phyloP scores from a whole-genome alignment of 2,329 filamentous ascomycete genomes.

The Verticillium dahliae region DNA sequence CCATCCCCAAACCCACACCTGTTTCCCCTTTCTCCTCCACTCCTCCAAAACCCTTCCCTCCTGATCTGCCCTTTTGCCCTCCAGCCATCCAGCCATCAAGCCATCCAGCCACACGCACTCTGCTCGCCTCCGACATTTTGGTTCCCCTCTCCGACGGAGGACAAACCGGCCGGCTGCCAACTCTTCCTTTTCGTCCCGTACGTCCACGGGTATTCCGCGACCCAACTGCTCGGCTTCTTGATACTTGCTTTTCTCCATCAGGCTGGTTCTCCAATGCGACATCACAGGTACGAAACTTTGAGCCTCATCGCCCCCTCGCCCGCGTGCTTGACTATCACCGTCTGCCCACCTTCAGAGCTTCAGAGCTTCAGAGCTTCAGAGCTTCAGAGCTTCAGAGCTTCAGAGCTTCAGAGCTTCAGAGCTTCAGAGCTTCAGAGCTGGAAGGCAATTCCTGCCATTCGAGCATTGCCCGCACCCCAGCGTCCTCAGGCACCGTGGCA shows the following conservation, averaged over 20 bases:
- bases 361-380: too few species aligned
- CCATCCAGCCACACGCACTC: neutral
- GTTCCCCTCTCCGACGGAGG: neutral
- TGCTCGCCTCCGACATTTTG: neutral
- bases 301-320: neutral
- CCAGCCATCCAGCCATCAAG: neutral
- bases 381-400: neutral
- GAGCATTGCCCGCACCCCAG: neutral
- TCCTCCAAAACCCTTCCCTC: neutral
- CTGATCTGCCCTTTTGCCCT: neutral
- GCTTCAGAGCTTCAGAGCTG: neutral
- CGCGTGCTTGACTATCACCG: neutral
- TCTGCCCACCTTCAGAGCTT: neutral
- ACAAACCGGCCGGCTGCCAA: neutral
- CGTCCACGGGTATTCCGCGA: neutral
- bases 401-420: too few species aligned
- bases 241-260: neutral
- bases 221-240: neutral
- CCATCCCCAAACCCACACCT: neutral
- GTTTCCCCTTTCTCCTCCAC: neutral
- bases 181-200: neutral
- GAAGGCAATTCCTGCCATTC: neutral
- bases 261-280: neutral
- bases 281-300: neutral
- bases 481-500: neutral